Conservation (phyloP, 2,329 filamentous ascomycete genomes). For the Talaromyces pinophilus region DNA sequence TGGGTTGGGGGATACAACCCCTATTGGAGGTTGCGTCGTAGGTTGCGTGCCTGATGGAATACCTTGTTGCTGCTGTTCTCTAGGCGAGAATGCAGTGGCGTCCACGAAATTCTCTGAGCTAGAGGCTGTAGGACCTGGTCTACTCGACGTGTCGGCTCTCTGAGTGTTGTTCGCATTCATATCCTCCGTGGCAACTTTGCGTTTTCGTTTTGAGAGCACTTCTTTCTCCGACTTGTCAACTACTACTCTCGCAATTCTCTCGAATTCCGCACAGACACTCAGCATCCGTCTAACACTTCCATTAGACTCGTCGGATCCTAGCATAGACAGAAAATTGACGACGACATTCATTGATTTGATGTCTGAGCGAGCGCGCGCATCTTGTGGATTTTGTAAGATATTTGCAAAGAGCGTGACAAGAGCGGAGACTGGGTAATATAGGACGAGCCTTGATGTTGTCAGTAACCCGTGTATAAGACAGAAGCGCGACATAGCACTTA, state of each 20-base stretch:
- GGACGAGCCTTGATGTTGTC: conserved; percentile 66
- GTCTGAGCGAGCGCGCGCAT: conserved; percentile 83
- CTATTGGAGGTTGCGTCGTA: conserved; percentile 7
- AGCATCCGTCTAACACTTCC: conserved; percentile 93
- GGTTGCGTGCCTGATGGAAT: background rate
- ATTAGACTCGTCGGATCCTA: conserved; percentile 86
- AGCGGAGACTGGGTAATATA: conserved; percentile 95
- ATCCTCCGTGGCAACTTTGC: conserved; percentile 59
- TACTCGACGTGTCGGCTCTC: conserved; percentile 23
- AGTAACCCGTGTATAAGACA: background rate
- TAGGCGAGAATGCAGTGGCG: conserved; percentile 3
- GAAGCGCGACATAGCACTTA: conserved; percentile 48
- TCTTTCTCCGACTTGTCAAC: conserved; percentile 91
- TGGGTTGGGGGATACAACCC: conserved; percentile 24
- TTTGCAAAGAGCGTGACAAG: conserved; percentile 95
- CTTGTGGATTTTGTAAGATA: conserved; percentile 90
- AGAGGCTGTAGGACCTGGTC: conserved; percentile 15
- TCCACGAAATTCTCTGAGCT: conserved; percentile 6
- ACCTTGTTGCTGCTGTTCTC: conserved; percentile 11
- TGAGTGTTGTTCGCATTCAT: conserved; percentile 28
- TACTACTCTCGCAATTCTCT: conserved; percentile 86
- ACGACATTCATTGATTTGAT: conserved; percentile 89
- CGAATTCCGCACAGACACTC: conserved; percentile 91
- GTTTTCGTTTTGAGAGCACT: conserved; percentile 74
- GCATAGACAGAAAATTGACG: conserved; percentile 84